Evolutionary conservation across 768 basidiomycete genomes (phyloP).

Genomic region (Clitopilus passeckerianus): DNA sequence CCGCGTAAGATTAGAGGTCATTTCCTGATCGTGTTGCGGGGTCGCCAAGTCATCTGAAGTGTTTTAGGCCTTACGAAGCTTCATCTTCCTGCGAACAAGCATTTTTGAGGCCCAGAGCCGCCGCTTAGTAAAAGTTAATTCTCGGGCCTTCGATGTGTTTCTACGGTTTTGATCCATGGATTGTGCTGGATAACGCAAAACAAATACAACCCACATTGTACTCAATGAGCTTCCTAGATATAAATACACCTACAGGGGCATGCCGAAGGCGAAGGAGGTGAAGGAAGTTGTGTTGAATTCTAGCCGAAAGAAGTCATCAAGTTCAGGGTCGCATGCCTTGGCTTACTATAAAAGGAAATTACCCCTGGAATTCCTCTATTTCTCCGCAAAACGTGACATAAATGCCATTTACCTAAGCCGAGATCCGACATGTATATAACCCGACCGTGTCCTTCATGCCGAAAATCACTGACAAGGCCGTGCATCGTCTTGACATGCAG

Average conservation of each 20-base stretch:
- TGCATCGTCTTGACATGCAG: slow-evolving; percentile 18
- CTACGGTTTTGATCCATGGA: background rate
- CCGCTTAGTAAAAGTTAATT: background rate
- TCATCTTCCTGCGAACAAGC: background rate
- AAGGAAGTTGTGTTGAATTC: background rate
- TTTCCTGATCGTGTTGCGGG: background rate
- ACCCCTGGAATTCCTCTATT: slow-evolving; percentile 9
- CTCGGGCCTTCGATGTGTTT: background rate
- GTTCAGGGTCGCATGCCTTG: background rate
- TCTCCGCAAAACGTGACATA: slow-evolving; percentile 7
- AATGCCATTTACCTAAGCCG: background rate
- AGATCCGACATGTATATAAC: background rate
- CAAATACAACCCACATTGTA: background rate
- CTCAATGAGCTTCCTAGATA: background rate
- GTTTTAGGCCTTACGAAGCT: background rate
- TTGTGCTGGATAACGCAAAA: background rate
- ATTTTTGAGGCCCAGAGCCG: background rate
- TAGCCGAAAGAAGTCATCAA: background rate
- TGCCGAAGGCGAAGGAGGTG: background rate
- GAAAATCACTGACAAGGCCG: background rate
- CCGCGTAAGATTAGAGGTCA: background rate
- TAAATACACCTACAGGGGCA: background rate
- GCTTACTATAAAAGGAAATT: slow-evolving; percentile 5
- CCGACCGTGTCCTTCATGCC: background rate
- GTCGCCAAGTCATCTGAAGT: background rate